phyloP scores from a whole-genome alignment of 2,329 filamentous ascomycete species.

The Colletotrichum tofieldiae region DNA sequence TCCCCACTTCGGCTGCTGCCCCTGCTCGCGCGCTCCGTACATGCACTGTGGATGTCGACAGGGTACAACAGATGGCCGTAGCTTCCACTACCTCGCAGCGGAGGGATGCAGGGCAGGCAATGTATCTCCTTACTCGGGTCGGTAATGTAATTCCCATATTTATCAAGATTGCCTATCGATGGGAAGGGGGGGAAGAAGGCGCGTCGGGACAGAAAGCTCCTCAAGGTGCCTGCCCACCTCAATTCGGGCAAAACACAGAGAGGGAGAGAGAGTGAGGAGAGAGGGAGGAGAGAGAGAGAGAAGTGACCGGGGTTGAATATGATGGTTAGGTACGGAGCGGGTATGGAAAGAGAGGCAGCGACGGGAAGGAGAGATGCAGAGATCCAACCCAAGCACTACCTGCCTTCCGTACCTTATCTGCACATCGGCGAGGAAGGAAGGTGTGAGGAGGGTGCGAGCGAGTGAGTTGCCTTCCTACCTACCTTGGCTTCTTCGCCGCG shows the following conservation, averaged over 20 bases:
- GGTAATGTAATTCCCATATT: slow-evolving; percentile 24
- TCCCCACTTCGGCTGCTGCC: slow-evolving; percentile 25
- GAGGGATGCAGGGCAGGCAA: slow-evolving; percentile 2
- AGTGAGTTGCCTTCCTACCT: not conserved
- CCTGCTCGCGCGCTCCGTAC: slow-evolving; percentile 36
- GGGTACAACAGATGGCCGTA: slow-evolving; percentile 1
- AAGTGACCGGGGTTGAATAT: not conserved
- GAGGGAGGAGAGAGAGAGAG: not conserved
- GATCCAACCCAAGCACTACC: not conserved
- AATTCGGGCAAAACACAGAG: not conserved
- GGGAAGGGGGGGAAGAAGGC: slow-evolving; percentile 7
- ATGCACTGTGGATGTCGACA: slow-evolving; percentile 26
- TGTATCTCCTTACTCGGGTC: slow-evolving; percentile 14
- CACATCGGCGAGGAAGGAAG: slow-evolving; percentile 4
- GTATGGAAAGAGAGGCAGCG: not conserved
- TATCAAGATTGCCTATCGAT: slow-evolving; percentile 26
- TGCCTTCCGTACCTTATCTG: not conserved
- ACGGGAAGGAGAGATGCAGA: not conserved
- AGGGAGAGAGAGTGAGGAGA: not conserved
- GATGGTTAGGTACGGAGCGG: not conserved
- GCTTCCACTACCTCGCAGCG: not conserved
- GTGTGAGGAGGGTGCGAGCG: slow-evolving; percentile 1
- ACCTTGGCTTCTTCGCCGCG: slow-evolving; percentile 3
- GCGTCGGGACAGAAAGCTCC: not conserved
- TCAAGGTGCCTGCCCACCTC: not conserved